Evolutionary conservation across 2,329 filamentous ascomycete genomes (phyloP), one percentile per base, ranked within the genome.

Genomic region (Pseudopithomyces chartarum): DNA sequence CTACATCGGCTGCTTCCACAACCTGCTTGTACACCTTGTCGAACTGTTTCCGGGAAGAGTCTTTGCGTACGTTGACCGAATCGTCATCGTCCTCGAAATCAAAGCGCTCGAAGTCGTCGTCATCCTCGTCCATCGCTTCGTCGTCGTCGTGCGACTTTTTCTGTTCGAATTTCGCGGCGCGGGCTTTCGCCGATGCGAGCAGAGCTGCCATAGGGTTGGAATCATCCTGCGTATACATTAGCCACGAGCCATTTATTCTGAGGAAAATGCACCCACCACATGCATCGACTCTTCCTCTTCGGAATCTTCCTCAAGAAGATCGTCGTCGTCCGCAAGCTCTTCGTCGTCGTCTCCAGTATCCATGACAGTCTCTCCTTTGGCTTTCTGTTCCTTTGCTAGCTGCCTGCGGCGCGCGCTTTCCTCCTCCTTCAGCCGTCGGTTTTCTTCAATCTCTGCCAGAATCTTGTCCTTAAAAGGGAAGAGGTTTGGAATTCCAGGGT

Each of bases 381-480:
- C 64, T 56, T 69, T 75, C 61, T 79, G 76, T 55, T 76, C 77
- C 66, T 80, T 84, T 55, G 87, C 88, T 69, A 92, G 80, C 71
- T 96, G 90, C 61, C 86, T 86, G 67, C 86, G 84, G 72, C 85
- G 82, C 56, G 85, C 84, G 71, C 61, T 66, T 36, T 97, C 91
- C 71, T 97, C 92, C 62, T 87, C 87, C 81, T 94, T 97, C 75
- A 85, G 81, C 64, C 89, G 81, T 73, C 90, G 90, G 68, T 87
- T 89, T 79, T 97, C 91, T 79, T 99, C 95, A 67, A 99, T 96
- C 78, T 99, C 92, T 56, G 93, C 87, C 33, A 99, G 85, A 26
- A 99, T 85, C 82, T 90, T 93, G 76, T 97, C 93, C 81, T 99
- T 99, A 84, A 95, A 97, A 0, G 95, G 95, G 80, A 97, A 99